These are phyloP conservation scores for Penicillium cataractarum DNA, from an alignment of 495 filamentous ascomycete genomes.

Conservation along the genomic window DNA sequence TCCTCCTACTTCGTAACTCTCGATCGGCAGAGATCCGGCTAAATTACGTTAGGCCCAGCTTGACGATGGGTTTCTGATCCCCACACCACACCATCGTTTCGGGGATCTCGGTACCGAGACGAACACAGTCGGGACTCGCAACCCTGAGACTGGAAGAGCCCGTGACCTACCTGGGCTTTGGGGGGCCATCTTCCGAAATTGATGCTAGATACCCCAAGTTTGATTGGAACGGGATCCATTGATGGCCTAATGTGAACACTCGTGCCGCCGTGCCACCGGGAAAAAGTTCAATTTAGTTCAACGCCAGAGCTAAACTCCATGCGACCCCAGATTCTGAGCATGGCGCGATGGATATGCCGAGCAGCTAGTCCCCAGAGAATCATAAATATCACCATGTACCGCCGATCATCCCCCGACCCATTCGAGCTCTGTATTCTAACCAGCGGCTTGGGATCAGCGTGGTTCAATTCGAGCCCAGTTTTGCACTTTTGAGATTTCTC, in stretches of 20 bases:
- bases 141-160: background rate
- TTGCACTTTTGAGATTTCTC: background rate
- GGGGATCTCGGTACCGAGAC: background rate
- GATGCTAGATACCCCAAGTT: background rate
- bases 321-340: conserved; percentile 9
- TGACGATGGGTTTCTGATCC: no score
- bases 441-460: background rate
- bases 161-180: background rate
- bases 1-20: background rate
- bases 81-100: no score
- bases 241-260: background rate
- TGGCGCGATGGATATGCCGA: background rate
- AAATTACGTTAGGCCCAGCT: no score
- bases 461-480: background rate
- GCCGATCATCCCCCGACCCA: conserved; percentile 5
- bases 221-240: background rate
- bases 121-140: background rate
- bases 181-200: no score
- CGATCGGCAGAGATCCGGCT: background rate
- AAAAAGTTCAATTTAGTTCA: conserved; percentile 7
- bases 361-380: background rate
- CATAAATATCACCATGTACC: conserved; percentile 15
- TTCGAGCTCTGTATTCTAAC: conserved; percentile 6
- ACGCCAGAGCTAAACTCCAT: background rate
- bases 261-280: conserved; percentile 11